Percentiles rank a stretch among this genome's conserved stretches.
Conservation (phyloP, 2,329 filamentous ascomycete genomes). For the Colletotrichum graminicola region DNA sequence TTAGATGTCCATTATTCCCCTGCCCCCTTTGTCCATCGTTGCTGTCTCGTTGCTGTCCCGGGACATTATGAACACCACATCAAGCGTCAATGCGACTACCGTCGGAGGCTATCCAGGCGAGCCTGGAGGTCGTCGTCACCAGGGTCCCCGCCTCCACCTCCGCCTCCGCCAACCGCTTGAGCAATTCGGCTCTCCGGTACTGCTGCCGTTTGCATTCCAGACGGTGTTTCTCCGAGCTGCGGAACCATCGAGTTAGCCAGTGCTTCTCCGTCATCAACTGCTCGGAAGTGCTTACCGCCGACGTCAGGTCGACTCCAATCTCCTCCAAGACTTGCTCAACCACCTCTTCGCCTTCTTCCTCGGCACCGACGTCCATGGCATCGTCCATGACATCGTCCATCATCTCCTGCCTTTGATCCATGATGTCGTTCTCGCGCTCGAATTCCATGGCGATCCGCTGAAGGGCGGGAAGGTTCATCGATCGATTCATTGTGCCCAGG, state of each 20-base stretch:
- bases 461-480: constrained; percentile 95
- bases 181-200: constrained; percentile 84
- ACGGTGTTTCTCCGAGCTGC: constrained; percentile 92
- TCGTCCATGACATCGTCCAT: constrained; percentile 99
- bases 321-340: constrained; percentile 97
- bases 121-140: constrained; percentile 96
- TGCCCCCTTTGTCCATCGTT: constrained; percentile 22
- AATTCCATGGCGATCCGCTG: constrained; percentile 99
- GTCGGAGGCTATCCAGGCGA: constrained; percentile 86
- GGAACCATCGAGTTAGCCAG: constrained; percentile 46
- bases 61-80: not conserved
- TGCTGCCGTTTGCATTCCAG: constrained; percentile 80
- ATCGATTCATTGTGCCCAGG: constrained; percentile 95
- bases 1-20: constrained; percentile 18
- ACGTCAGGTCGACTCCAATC: constrained; percentile 93
- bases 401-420: constrained; percentile 99
- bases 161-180: constrained; percentile 80
- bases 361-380: constrained; percentile 88
- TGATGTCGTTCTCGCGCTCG: constrained; percentile 98
- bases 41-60: constrained; percentile 11
- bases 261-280: not conserved
- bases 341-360: constrained; percentile 96
- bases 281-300: constrained; percentile 74
- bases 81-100: constrained; percentile 50
- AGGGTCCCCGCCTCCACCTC: constrained; percentile 73